Evolutionary conservation across 208 protist species (phyloP), one percentile per base, ranked within the genome.

Genomic region (Borovskyia barvae): DNA sequence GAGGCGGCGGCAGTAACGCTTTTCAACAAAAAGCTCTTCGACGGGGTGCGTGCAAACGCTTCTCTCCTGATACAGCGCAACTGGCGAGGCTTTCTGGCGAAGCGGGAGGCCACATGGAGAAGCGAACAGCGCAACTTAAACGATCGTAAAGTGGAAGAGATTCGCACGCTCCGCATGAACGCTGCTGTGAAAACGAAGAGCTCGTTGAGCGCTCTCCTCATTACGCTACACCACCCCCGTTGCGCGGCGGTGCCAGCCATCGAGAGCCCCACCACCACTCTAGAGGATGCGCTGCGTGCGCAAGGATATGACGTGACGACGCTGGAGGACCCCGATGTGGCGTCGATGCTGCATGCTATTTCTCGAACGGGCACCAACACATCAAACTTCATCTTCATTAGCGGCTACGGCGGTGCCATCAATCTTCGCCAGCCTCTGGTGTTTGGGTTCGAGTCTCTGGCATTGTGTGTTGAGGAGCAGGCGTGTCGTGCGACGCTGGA

Each of bases 351-450:
- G 62, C 82, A 80, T 25, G 68, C 82, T 5, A 20, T 95, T 22
- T 68, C 75, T 2, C 72, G 87, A 24, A 40, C 90, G 5, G 77
- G 85, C 57, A 66, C 76, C 6, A 66, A 77, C 26, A 77, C 65
- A 53, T 87, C 80, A 9, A 87, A 58, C 41, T 90, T 95, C 59
- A 68, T 95, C 9, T 93, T 90, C 73, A 66, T 95, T 43, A 89
- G 79, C 56, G 89, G 85, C 14, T 95, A 95, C 54, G 89, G 89
- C 43, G 89, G 89, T 9, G 56, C 64, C 17, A 60, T 95, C 52
- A 66, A 72, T 46, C 53, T 95, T 37, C 73, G 77, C 0, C 89
- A 92, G 64, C 82, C 89, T 6, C 73, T 72, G 7, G 29, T 92
- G 19, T 67, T 90, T 22, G 66, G 67, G 28, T 67, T 90, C 11